Evolutionary conservation across 192 early-diverging fungal genomes (phyloP).

Genomic region (Hyaloraphidium curvatum): DNA sequence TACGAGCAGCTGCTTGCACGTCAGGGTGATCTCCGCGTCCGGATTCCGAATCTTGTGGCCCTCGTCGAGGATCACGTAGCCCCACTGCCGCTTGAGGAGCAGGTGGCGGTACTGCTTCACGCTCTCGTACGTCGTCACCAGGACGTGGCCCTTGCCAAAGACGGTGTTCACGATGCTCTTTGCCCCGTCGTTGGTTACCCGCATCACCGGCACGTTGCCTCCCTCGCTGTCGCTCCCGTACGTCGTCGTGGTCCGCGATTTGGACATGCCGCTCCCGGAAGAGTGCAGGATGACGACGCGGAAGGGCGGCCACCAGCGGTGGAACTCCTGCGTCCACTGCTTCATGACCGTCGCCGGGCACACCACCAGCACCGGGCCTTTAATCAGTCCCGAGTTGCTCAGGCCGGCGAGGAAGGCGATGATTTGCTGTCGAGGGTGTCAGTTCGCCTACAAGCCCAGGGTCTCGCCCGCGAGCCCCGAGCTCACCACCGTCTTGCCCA

Average conservation of each 20-base stretch:
- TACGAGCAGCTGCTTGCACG: conserved; percentile 40
- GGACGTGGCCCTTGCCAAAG: conserved; percentile 40
- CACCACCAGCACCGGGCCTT: conserved; percentile 33
- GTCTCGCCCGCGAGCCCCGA: not conserved
- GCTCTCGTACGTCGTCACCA: conserved; percentile 76
- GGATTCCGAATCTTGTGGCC: conserved; percentile 95
- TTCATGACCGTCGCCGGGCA: conserved; percentile 63
- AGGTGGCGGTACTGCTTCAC: conserved; percentile 47
- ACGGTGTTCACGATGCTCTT: not conserved
- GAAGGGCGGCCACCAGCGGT: conserved; percentile 64
- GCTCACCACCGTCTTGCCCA: conserved; percentile 66
- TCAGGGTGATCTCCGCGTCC: conserved; percentile 62
- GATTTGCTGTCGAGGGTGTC: conserved; percentile 30
- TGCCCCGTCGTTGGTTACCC: conserved; percentile 14
- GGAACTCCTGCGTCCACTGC: conserved; percentile 69
- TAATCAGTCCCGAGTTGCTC: conserved; percentile 43
- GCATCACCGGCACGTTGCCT: conserved; percentile 12
- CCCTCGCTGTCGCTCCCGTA: conserved; percentile 7
- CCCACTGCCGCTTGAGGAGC: conserved; percentile 58
- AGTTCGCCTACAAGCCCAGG: not conserved
- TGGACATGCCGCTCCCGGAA: conserved; percentile 63
- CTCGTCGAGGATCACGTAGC: conserved; percentile 79
- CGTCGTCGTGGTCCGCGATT: conserved; percentile 13
- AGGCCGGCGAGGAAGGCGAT: conserved; percentile 66
- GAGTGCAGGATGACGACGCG: conserved; percentile 80